Conservation (phyloP, 352 stramenopile genomes). For the Paralagenidium karlingii region DNA sequence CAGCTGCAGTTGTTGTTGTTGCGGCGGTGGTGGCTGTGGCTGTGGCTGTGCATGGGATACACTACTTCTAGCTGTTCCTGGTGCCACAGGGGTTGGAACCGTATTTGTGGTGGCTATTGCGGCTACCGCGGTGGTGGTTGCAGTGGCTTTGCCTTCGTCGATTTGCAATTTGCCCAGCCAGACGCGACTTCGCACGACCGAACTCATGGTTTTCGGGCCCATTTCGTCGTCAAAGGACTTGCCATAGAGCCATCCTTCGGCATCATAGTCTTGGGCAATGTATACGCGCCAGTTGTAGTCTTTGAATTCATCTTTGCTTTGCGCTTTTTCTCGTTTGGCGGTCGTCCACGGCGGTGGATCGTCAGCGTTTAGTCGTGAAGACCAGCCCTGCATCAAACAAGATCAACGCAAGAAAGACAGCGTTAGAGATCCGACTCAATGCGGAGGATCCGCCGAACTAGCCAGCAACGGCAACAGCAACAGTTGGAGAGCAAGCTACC, state of each 20-base stretch:
- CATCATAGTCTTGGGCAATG: slow-evolving; percentile 74
- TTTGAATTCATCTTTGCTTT: slow-evolving; percentile 41
- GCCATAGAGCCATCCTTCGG: slow-evolving; percentile 76
- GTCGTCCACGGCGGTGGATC: slow-evolving; percentile 66
- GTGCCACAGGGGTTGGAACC: too few relatives aligned
- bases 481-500: too few relatives aligned
- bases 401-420: background rate
- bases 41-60: too few relatives aligned
- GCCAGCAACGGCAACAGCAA: too few relatives aligned
- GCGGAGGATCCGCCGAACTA: slow-evolving; percentile 5
- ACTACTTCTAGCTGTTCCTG: too few relatives aligned
- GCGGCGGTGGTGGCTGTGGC: too few relatives aligned
- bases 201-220: slow-evolving; percentile 40
- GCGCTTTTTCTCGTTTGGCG: slow-evolving; percentile 17
- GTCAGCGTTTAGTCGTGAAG: slow-evolving; percentile 39
- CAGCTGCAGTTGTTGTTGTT: too few relatives aligned
- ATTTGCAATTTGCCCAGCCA: slow-evolving; percentile 41
- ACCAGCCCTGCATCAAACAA: slow-evolving; percentile 43
- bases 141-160: too few relatives aligned
- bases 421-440: background rate
- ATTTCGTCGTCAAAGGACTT: slow-evolving; percentile 48
- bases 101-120: too few relatives aligned
- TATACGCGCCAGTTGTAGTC: slow-evolving; percentile 65
- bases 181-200: slow-evolving; percentile 66
- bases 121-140: too few relatives aligned